These are phyloP conservation scores for Dryas alaskensis DNA, from an alignment of 306 rosid genomes.

Conservation along the genomic window DNA sequence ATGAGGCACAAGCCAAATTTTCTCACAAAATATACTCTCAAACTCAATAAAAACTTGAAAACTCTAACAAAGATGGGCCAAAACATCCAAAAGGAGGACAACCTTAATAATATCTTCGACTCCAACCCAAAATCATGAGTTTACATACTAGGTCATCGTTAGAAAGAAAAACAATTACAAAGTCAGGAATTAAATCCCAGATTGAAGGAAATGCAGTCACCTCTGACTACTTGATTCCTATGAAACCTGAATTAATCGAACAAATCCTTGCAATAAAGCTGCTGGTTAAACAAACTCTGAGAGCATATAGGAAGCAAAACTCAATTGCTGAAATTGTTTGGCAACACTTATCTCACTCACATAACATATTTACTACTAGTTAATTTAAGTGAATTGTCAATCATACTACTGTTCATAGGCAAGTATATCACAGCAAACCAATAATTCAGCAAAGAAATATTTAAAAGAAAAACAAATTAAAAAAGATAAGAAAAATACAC, in stretches of 20 bases:
- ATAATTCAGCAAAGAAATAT: background rate
- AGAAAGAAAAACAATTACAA: too few species aligned
- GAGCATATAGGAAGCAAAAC: background rate
- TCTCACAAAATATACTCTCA: background rate
- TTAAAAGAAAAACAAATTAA: background rate
- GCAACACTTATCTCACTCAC: background rate
- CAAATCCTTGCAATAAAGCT: background rate
- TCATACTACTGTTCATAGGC: background rate
- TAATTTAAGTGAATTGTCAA: background rate
- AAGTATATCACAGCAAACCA: background rate
- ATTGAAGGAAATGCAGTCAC: too few species aligned
- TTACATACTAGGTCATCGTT: too few species aligned
- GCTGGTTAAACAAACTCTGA: background rate
- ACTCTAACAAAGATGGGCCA: background rate
- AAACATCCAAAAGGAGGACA: background rate
- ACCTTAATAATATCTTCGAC: background rate
- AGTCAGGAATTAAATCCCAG: too few species aligned
- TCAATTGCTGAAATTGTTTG: background rate
- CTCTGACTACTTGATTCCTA: background rate
- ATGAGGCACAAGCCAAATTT: background rate
- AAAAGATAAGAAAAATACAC: background rate
- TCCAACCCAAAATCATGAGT: too few species aligned
- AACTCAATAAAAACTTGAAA: background rate
- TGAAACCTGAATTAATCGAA: background rate
- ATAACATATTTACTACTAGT: background rate